Percentiles rank a stretch among this genome's conserved stretches.
Evolutionary conservation across 176 grass and related monocot species (phyloP).

Genomic region (Lolium perenne): DNA sequence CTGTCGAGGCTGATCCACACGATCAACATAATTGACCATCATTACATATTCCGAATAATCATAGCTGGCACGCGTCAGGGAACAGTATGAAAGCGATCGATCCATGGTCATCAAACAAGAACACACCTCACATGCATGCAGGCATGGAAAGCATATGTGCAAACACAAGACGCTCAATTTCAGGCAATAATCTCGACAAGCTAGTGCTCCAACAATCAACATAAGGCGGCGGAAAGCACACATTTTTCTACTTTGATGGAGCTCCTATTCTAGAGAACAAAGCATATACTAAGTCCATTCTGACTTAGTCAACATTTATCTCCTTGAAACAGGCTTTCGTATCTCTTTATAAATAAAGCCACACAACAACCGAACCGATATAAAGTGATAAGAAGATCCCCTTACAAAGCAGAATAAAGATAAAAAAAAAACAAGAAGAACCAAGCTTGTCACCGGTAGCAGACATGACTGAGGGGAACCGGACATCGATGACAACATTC

Average conservation of each 20-base stretch:
- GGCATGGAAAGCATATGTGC: neutral
- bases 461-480: no score
- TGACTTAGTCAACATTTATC: no score
- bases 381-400: no score
- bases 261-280: neutral
- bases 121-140: constrained; percentile 12
- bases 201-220: neutral
- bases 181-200: constrained; percentile 9
- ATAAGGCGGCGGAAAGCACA: neutral
- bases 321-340: no score
- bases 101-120: neutral
- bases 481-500: no score
- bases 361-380: no score
- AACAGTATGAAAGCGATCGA: constrained; percentile 30
- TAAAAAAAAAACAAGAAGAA: no score
- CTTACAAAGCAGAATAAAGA: no score
- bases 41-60: constrained; percentile 9
- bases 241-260: neutral
- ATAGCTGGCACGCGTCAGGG: neutral
- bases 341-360: no score
- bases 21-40: constrained; percentile 6
- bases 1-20: neutral
- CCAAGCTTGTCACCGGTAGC: no score
- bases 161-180: neutral
- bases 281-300: neutral